Evolutionary conservation across 176 grass and related monocot genomes (phyloP).

Genomic region (Alloteropsis semialata): DNA sequence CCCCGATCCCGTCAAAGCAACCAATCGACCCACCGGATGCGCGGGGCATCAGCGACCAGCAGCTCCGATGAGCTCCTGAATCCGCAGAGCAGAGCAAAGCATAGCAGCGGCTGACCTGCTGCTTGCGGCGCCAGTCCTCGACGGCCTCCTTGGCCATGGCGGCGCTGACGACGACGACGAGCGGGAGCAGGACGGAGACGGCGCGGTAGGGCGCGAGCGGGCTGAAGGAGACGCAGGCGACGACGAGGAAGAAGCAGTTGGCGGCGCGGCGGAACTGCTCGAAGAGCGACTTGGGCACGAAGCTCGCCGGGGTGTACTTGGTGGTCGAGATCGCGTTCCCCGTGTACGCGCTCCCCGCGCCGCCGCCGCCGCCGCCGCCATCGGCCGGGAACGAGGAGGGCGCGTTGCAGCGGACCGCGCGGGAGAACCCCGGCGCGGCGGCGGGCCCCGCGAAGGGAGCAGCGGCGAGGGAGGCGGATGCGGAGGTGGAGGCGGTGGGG

Average conservation of each 20-base stretch:
- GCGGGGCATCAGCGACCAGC: neutral
- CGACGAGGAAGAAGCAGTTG: slow-evolving; percentile 85
- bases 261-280: slow-evolving; percentile 96
- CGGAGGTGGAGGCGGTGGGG: neutral
- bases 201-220: slow-evolving; percentile 80
- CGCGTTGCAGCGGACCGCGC: slow-evolving; percentile 37
- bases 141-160: slow-evolving; percentile 90
- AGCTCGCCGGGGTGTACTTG: slow-evolving; percentile 76
- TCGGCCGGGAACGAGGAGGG: neutral
- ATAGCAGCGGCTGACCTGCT: slow-evolving; percentile 52
- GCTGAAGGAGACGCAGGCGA: slow-evolving; percentile 74
- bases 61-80: neutral
- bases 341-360: slow-evolving; percentile 21
- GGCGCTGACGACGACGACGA: slow-evolving; percentile 75
- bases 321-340: slow-evolving; percentile 76
- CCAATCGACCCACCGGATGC: neutral
- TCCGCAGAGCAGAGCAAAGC: neutral
- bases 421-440: slow-evolving; percentile 33
- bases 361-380: neutral
- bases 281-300: slow-evolving; percentile 89
- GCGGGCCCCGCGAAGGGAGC: neutral
- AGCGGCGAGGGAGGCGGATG: neutral
- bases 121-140: slow-evolving; percentile 77
- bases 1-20: neutral
- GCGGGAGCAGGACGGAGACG: slow-evolving; percentile 76